phyloP scores from a whole-genome alignment of 352 stramenopile genomes.

The Phytopythium litorale region DNA sequence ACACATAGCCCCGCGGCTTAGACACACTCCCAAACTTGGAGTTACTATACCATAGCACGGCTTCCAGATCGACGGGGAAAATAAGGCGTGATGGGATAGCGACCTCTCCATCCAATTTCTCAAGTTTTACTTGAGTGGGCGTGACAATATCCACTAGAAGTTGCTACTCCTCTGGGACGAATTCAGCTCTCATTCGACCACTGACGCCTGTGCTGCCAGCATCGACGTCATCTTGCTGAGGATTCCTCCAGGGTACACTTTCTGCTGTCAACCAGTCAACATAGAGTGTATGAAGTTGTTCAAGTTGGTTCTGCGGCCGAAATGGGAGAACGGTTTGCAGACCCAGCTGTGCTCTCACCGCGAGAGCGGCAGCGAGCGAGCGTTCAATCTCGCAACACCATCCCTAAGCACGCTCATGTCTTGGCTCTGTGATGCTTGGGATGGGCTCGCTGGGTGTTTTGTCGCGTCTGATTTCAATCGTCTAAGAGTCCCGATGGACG shows the following conservation, averaged over 20 bases:
- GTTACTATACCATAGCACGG: no score
- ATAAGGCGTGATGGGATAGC: constrained; percentile 11
- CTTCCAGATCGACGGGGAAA: constrained; percentile 16
- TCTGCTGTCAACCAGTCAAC: constrained; percentile 6
- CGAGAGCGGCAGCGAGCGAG: not conserved
- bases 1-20: no score
- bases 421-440: not conserved
- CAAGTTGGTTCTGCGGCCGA: not conserved
- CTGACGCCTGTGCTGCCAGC: constrained; percentile 1
- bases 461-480: not conserved
- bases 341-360: not conserved
- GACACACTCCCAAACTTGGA: no score
- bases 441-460: not conserved
- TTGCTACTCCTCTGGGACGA: constrained; percentile 18
- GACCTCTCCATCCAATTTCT: constrained; percentile 12
- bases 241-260: constrained; percentile 6
- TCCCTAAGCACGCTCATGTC: not conserved
- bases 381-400: not conserved
- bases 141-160: constrained; percentile 2
- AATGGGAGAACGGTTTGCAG: not conserved
- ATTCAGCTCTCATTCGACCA: constrained; percentile 13
- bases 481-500: not conserved
- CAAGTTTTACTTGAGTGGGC: constrained; percentile 10
- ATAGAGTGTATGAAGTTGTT: constrained; percentile 7
- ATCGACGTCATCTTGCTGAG: constrained; percentile 4